Conservation (phyloP, 2,329 filamentous ascomycete species). For the Aspergillus sp. region DNA sequence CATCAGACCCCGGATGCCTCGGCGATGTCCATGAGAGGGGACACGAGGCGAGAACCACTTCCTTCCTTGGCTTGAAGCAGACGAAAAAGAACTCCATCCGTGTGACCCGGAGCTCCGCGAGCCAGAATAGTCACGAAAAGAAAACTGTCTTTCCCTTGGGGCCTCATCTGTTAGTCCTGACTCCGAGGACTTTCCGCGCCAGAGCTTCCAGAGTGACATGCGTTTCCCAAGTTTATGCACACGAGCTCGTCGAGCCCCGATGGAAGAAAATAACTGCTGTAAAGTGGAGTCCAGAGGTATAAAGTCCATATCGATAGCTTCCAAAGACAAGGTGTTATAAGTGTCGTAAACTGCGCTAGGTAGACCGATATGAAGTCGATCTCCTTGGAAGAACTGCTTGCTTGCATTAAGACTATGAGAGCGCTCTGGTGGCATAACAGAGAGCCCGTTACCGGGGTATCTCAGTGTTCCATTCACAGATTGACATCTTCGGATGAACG, state of each 20-base stretch:
- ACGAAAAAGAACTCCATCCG: not conserved
- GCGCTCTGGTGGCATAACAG: constrained; percentile 20
- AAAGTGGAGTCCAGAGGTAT: constrained; percentile 16
- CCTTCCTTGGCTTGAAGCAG: not conserved
- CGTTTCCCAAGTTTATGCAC: constrained; percentile 5
- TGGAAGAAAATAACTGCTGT: constrained; percentile 11
- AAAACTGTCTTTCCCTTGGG: not conserved
- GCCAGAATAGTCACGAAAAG: not conserved
- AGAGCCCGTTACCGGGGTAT: constrained; percentile 20
- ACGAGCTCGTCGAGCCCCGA: constrained; percentile 6
- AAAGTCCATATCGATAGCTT: constrained; percentile 10
- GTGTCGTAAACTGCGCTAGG: constrained; percentile 13
- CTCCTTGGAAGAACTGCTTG: constrained; percentile 13
- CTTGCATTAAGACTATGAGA: constrained; percentile 20
- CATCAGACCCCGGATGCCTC: no score
- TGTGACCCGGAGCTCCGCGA: not conserved
- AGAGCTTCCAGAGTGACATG: constrained; percentile 7
- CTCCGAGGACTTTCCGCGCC: constrained; percentile 4
- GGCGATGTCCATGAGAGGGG: not conserved
- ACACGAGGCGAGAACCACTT: not conserved
- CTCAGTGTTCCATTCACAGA: constrained; percentile 1
- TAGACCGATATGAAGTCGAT: constrained; percentile 7
- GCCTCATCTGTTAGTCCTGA: not conserved
- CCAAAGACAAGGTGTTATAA: constrained; percentile 10
- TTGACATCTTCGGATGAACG: constrained; percentile 17